phyloP scores from a whole-genome alignment of 2,329 filamentous ascomycete genomes.

The Talaromyces marneffei region DNA sequence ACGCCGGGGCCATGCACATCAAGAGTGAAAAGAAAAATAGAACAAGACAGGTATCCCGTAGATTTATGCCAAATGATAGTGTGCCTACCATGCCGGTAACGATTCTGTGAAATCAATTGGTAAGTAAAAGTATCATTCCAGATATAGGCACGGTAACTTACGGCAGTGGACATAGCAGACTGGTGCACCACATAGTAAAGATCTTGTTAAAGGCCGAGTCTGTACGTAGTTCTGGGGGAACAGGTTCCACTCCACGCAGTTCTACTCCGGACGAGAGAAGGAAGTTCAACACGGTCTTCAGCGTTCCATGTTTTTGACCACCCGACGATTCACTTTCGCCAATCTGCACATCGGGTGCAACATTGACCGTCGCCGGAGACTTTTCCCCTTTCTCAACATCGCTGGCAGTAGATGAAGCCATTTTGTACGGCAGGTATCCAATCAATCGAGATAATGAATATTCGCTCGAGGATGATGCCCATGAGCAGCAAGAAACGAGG shows the following conservation, averaged over 20 bases:
- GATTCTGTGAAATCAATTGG: neutral
- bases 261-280: neutral
- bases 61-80: constrained; percentile 64
- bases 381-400: neutral
- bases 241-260: neutral
- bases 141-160: neutral
- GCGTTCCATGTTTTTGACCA: neutral
- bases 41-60: constrained; percentile 64
- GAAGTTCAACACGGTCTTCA: neutral
- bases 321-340: neutral
- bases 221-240: neutral
- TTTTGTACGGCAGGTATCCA: neutral
- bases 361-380: neutral
- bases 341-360: neutral
- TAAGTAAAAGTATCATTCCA: neutral
- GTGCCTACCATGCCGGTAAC: constrained; percentile 37
- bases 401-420: neutral
- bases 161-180: constrained; percentile 46
- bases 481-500: neutral
- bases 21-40: constrained; percentile 64
- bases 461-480: neutral
- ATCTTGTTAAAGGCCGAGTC: constrained; percentile 64
- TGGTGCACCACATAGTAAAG: constrained; percentile 69
- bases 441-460: neutral
- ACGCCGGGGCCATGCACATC: neutral